Conservation (phyloP, 192 early-diverging fungal genomes). For the Umbelopsis vinacea region DNA sequence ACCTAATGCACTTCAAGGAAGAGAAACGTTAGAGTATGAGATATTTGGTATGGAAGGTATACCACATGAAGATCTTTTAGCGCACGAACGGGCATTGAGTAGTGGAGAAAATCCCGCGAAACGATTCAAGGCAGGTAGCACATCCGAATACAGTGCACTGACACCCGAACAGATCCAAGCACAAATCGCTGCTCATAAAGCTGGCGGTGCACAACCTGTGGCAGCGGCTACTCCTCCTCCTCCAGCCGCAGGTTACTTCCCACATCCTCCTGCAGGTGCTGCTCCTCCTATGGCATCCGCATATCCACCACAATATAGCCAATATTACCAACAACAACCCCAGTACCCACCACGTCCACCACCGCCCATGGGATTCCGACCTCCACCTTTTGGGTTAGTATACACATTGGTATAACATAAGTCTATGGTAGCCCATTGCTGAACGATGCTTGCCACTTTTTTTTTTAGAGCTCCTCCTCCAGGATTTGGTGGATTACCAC, state of each 20-base stretch:
- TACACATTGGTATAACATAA: no score
- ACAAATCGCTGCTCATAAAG: constrained; percentile 51
- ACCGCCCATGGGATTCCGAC: constrained; percentile 26
- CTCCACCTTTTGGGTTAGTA: constrained; percentile 24
- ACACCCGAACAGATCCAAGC: constrained; percentile 46
- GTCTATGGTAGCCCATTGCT: no score
- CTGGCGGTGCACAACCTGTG: constrained; percentile 23
- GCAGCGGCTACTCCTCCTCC: constrained; percentile 22
- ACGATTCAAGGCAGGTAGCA: constrained; percentile 44
- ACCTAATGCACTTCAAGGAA: constrained; percentile 82
- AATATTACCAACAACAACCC: constrained; percentile 55
- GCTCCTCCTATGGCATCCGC: constrained; percentile 23
- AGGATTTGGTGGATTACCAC: constrained; percentile 10
- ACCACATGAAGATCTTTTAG: constrained; percentile 76
- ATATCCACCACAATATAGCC: constrained; percentile 56
- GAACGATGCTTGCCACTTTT: no score
- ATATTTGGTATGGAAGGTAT: constrained; percentile 96
- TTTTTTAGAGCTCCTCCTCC: constrained; percentile 8
- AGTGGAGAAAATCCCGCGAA: constrained; percentile 46
- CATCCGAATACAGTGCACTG: constrained; percentile 42
- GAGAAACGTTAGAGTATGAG: constrained; percentile 86
- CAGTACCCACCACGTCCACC: constrained; percentile 41
- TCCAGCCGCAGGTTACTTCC: constrained; percentile 24
- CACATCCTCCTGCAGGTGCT: background rate
- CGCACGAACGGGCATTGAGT: constrained; percentile 62